Percentiles rank a stretch among this genome's conserved stretches.
Evolutionary conservation across 192 early-diverging fungal species (phyloP).

Genomic region (Coemansia sp.): DNA sequence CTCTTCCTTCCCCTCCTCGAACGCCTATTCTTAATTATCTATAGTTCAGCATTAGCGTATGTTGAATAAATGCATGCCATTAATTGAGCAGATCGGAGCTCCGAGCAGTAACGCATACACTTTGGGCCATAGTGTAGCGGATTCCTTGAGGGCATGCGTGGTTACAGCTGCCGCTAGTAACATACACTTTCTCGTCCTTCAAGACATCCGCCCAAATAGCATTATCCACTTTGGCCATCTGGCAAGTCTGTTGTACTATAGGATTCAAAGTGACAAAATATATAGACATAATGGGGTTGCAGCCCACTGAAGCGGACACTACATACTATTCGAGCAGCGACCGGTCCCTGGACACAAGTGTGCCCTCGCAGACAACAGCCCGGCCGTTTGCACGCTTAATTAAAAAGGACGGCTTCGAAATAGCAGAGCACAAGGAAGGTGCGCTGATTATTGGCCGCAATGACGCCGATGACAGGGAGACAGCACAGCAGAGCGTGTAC

Average conservation of each 20-base stretch:
- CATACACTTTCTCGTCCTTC: neutral
- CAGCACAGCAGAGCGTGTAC: neutral
- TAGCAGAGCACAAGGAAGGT: neutral
- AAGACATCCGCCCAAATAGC: no score
- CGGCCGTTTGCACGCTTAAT: constrained; percentile 16
- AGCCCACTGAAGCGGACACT: neutral
- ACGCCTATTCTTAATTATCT: no score
- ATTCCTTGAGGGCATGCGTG: no score
- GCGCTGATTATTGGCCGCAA: neutral
- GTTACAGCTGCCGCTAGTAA: neutral
- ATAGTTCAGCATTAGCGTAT: neutral
- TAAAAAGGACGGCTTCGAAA: constrained; percentile 10
- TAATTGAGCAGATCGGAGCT: neutral
- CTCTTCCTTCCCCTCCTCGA: no score
- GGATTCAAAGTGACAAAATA: neutral
- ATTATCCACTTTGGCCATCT: no score
- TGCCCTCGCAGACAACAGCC: neutral
- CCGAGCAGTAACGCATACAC: neutral
- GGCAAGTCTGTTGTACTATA: no score
- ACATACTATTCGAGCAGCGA: neutral
- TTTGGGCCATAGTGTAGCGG: neutral
- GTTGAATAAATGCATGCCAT: constrained; percentile 4
- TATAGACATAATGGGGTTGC: neutral
- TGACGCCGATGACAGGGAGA: neutral
- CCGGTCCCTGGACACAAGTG: neutral